Percentiles rank a stretch among this genome's conserved stretches.
phyloP scores from a whole-genome alignment of 2,329 filamentous ascomycete species.

The Harringtonia lauricola region DNA sequence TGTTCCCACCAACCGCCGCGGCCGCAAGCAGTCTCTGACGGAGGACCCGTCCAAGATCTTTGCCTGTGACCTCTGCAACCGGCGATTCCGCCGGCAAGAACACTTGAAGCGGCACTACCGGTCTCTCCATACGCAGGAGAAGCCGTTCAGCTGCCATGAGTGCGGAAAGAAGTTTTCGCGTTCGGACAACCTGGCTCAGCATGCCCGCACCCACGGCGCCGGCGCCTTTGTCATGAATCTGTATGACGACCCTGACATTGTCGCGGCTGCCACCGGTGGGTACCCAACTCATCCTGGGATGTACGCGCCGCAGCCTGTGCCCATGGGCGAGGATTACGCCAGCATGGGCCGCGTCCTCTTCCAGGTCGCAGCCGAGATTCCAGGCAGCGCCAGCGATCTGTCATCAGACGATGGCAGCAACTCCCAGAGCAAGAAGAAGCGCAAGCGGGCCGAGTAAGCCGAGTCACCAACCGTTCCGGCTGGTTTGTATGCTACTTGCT shows the following conservation, averaged over 20 bases:
- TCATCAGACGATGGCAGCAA: constrained; percentile 43
- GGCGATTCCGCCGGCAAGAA: constrained; percentile 94
- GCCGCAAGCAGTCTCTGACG: constrained; percentile 95
- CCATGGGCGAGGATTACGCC: constrained; percentile 47
- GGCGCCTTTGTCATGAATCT: constrained; percentile 88
- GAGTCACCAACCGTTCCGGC: too few species aligned
- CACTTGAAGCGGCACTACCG: constrained; percentile 98
- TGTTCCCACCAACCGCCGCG: constrained; percentile 71
- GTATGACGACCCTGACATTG: constrained; percentile 56
- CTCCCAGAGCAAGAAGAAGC: constrained; percentile 59
- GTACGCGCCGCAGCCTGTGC: constrained; percentile 24
- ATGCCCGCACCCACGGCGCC: constrained; percentile 84
- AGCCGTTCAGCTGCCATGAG: constrained; percentile 95
- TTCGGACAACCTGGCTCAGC: constrained; percentile 93
- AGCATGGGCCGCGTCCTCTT: constrained; percentile 69
- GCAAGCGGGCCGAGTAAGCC: constrained; percentile 55
- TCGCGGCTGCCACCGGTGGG: constrained; percentile 18
- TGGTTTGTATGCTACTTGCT: too few species aligned
- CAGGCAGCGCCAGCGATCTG: constrained; percentile 50
- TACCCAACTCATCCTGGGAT: constrained; percentile 18
- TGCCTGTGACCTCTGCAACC: constrained; percentile 90
- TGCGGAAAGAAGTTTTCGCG: constrained; percentile 99
- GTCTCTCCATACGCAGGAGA: constrained; percentile 95
- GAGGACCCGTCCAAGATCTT: constrained; percentile 98
- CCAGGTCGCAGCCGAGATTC: constrained; percentile 64